Conservation (phyloP, 2,329 filamentous ascomycete species). For the Trichoderma endophyticum region DNA sequence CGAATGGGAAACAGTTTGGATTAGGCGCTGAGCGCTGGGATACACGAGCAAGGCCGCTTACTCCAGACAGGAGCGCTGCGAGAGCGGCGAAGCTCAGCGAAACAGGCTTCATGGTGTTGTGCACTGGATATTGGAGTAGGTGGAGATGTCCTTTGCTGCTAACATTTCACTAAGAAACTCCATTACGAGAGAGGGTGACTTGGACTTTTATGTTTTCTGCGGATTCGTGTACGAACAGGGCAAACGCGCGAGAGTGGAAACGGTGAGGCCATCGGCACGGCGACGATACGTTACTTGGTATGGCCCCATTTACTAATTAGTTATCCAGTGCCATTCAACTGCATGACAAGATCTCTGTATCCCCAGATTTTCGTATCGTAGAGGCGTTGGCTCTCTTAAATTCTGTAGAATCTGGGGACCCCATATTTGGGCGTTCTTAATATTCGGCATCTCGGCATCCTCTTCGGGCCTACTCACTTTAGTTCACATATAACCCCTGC, state of each 20-base stretch:
- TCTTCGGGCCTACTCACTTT: conserved; percentile 8
- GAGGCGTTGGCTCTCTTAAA: neutral
- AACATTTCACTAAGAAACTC: neutral
- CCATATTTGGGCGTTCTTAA: neutral
- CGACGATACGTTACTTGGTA: neutral
- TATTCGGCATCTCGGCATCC: neutral
- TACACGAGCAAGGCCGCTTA: neutral
- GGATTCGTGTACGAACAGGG: neutral
- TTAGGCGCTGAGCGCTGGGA: neutral
- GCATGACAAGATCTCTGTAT: neutral
- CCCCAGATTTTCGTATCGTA: neutral
- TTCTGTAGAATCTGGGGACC: neutral
- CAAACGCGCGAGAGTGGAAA: neutral
- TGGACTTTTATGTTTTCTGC: neutral
- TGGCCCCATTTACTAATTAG: neutral
- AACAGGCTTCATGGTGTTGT: neutral
- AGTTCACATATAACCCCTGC: neutral
- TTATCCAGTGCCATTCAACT: neutral
- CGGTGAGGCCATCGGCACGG: neutral
- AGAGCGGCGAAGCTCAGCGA: neutral
- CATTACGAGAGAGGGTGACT: neutral
- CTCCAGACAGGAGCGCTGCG: neutral
- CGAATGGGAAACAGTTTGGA: conserved; percentile 21
- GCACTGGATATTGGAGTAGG: neutral
- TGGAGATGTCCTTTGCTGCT: accelerated